Evolutionary conservation across 305 asterid species (phyloP).

Genomic region (Nicotiana rustica): DNA sequence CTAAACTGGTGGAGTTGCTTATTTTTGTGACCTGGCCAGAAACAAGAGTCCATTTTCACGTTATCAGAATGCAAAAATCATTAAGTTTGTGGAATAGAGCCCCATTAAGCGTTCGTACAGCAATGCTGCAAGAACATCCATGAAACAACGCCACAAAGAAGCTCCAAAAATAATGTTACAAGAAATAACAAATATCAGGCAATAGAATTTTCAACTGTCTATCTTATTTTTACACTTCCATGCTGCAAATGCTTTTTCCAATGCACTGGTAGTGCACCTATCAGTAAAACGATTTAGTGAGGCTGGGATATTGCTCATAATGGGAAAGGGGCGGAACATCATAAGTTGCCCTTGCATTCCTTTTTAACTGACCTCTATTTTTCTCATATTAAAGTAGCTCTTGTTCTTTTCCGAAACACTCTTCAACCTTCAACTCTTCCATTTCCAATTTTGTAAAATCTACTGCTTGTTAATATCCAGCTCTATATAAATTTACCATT

Average conservation of each 20-base stretch:
- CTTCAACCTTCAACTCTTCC: neutral
- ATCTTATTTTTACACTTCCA: neutral
- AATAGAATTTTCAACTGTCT: neutral
- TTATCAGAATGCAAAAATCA: neutral
- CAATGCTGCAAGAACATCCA: neutral
- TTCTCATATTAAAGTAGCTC: neutral
- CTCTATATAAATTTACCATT: neutral
- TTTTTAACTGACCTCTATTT: neutral
- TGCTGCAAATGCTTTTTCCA: neutral
- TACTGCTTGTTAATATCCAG: neutral
- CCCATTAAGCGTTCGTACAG: neutral
- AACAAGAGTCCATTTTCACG: neutral
- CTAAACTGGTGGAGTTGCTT: neutral
- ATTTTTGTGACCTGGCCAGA: neutral
- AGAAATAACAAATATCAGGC: neutral
- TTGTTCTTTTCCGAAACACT: neutral
- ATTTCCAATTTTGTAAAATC: neutral
- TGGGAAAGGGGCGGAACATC: neutral
- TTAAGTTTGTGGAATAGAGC: neutral
- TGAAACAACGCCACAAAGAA: neutral
- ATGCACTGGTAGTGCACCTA: neutral
- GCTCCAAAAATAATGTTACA: neutral
- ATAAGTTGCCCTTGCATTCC: neutral
- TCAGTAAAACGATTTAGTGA: neutral
- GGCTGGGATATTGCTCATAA: neutral